Evolutionary conservation across 2,329 filamentous ascomycete genomes (phyloP).

Genomic region (Bipolaris oryzae): DNA sequence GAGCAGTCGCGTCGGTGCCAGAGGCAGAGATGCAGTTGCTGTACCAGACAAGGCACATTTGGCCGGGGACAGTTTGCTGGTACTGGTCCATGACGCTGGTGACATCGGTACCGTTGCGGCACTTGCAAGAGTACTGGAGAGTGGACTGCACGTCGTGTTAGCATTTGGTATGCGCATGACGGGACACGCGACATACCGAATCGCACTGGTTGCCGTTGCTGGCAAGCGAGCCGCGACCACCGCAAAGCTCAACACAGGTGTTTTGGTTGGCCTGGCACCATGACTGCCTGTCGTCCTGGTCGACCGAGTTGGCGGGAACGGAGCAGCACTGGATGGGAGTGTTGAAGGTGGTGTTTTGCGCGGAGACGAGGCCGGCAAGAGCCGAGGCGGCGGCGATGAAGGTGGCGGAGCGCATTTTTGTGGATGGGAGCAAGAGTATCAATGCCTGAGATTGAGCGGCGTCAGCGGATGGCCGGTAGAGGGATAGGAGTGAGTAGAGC

Average conservation of each 20-base stretch:
- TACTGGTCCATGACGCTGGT: slow-evolving; percentile 52
- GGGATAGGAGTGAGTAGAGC: slow-evolving; percentile 6
- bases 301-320: slow-evolving; percentile 53
- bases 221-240: slow-evolving; percentile 48
- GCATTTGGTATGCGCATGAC: not conserved
- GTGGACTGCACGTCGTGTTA: slow-evolving; percentile 50
- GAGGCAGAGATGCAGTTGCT: slow-evolving; percentile 49
- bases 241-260: slow-evolving; percentile 66
- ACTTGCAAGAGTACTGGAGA: slow-evolving; percentile 64
- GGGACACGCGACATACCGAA: slow-evolving; percentile 54
- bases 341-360: slow-evolving; percentile 50
- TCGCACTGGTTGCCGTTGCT: slow-evolving; percentile 62
- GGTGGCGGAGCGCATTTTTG: slow-evolving; percentile 56
- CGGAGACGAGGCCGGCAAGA: slow-evolving; percentile 53
- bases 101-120: slow-evolving; percentile 62
- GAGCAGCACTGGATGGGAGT: slow-evolving; percentile 47
- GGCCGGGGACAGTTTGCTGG: slow-evolving; percentile 64
- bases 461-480: slow-evolving; percentile 36
- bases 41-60: slow-evolving; percentile 62
- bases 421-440: slow-evolving; percentile 38
- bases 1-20: slow-evolving; percentile 46
- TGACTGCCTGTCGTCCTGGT: slow-evolving; percentile 43
- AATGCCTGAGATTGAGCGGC: slow-evolving; percentile 39
- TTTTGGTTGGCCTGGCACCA: slow-evolving; percentile 67
- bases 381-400: slow-evolving; percentile 55